A percentile compares a stretch with the other conserved stretches of the same genome.
Evolutionary conservation across 2,329 filamentous ascomycete species (phyloP).

Genomic region (Aspergillus pseudotamarii): DNA sequence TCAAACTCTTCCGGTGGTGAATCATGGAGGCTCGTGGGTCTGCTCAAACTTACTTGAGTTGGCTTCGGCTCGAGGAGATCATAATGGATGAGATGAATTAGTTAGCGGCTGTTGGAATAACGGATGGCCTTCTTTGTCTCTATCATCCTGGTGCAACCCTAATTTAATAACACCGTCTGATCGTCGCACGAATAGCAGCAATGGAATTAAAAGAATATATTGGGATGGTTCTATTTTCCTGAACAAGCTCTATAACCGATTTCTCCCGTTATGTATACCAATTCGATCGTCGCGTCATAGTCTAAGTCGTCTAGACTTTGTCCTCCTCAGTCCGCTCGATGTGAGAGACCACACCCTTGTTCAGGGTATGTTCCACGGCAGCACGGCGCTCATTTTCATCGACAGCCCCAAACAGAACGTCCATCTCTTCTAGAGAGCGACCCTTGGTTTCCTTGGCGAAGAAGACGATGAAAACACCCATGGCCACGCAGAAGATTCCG

Average conservation of each 20-base stretch:
- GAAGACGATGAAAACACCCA: slow-evolving; percentile 37
- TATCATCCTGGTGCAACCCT: neutral
- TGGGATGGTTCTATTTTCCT: neutral
- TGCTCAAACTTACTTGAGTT: neutral
- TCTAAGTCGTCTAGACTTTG: slow-evolving; percentile 8
- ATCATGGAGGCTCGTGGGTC: neutral
- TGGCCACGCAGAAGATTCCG: slow-evolving; percentile 42
- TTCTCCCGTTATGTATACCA: neutral
- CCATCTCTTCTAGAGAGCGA: slow-evolving; percentile 44
- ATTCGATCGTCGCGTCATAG: neutral
- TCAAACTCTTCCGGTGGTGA: neutral
- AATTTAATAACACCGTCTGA: neutral
- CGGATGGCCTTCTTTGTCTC: neutral
- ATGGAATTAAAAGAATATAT: neutral
- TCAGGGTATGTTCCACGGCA: slow-evolving; percentile 29
- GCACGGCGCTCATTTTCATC: slow-evolving; percentile 26
- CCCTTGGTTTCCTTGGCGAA: slow-evolving; percentile 45
- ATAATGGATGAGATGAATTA: neutral
- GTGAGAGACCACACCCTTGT: slow-evolving; percentile 28
- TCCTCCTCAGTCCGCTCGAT: slow-evolving; percentile 21
- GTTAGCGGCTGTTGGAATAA: neutral
- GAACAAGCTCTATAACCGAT: neutral
- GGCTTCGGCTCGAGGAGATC: neutral
- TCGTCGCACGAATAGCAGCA: neutral
- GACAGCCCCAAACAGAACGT: slow-evolving; percentile 35